Base-by-base conservation (phyloP, 192 early-diverging fungal species). In the Coemansia guatemalensis region DNA sequence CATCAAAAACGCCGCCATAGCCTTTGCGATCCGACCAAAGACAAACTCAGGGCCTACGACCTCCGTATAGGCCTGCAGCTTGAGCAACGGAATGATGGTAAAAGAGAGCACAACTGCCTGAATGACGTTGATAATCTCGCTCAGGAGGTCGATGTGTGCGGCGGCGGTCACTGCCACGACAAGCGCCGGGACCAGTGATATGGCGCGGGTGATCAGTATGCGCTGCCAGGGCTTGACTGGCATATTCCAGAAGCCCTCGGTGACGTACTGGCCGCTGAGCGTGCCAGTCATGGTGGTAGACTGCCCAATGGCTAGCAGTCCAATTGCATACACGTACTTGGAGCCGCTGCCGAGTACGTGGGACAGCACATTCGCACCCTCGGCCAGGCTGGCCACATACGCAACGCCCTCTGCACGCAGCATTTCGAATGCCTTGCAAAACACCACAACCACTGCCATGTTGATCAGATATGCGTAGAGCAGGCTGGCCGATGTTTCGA, bases 271-370 rank as follows among this genome's bases (percentile, higher is more conserved):
- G 3, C 94, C 94, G 8, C 92, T 92, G 57, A 96, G 71, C 11
- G 94, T 96, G 24, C 93, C 93, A 8, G 94, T 90, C 82, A 96
- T 94, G 9, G 93, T 92, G 2, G 89, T 90, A 44, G 82, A 87
- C 83, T 95, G 93, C 5, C 94, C 94, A 6, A 93, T 88, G 1
- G 88, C 87, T 20, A 96, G 68, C 49, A 96, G 71, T 11, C 92
- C 94, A 4, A 90, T 55, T 5, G 93, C 94, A 81, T 92, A 96
- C 22, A 93, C 73, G 61, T 86, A 87, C 48, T 75, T 75, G 1
- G 92, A 89, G 2, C 77, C 75, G 17, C n/a, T 27, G 3, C 92
- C 94, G 8, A 96, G 74, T 23, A 86, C 85, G 7, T 74, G 67
- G 11, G 75, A 71, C 26, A 90, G 64, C 8, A 86, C 86, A 17